Evolutionary conservation across 2,329 filamentous ascomycete species (phyloP).

Genomic region (Ploettnerulaceae sp.): DNA sequence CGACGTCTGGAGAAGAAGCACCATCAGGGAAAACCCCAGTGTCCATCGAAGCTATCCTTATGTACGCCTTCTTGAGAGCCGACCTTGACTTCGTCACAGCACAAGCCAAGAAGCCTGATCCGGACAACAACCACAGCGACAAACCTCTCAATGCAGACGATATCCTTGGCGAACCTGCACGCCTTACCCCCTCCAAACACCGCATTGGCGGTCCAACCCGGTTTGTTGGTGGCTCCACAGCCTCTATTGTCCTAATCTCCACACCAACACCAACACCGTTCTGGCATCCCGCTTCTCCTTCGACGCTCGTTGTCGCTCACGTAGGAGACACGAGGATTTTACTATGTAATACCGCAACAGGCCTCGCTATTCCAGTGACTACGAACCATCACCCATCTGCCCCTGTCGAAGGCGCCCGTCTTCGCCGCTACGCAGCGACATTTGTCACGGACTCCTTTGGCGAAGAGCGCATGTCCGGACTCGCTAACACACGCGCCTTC

Average conservation of each 20-base stretch:
- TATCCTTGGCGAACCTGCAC: conserved; percentile 63
- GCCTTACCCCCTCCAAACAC: conserved; percentile 49
- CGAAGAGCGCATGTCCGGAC: conserved; percentile 87
- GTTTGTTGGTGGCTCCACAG: conserved; percentile 92
- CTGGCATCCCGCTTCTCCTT: conserved; percentile 86
- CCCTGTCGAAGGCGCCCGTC: conserved; percentile 73
- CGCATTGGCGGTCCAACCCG: conserved; percentile 69
- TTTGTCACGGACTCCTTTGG: conserved; percentile 96
- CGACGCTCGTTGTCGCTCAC: conserved; percentile 80
- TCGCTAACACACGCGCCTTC: conserved; percentile 92
- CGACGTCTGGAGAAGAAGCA: conserved; percentile 30
- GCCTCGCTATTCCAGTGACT: conserved; percentile 74
- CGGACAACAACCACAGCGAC: conserved; percentile 67
- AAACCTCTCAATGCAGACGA: conserved; percentile 80
- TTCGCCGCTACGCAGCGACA: conserved; percentile 79
- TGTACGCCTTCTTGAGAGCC: conserved; percentile 88
- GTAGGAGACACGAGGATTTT: conserved; percentile 91
- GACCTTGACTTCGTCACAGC: conserved; percentile 92
- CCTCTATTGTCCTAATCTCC: conserved; percentile 82
- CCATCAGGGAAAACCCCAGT: conserved; percentile 37
- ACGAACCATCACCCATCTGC: conserved; percentile 90
- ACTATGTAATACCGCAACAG: conserved; percentile 80
- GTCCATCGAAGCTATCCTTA: conserved; percentile 72
- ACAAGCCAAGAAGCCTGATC: conserved; percentile 76
- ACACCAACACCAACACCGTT: conserved; percentile 89